These are phyloP conservation scores for Alternaria hordeiaustralica DNA, from an alignment of 2,329 filamentous ascomycete species.

Conservation along the genomic window DNA sequence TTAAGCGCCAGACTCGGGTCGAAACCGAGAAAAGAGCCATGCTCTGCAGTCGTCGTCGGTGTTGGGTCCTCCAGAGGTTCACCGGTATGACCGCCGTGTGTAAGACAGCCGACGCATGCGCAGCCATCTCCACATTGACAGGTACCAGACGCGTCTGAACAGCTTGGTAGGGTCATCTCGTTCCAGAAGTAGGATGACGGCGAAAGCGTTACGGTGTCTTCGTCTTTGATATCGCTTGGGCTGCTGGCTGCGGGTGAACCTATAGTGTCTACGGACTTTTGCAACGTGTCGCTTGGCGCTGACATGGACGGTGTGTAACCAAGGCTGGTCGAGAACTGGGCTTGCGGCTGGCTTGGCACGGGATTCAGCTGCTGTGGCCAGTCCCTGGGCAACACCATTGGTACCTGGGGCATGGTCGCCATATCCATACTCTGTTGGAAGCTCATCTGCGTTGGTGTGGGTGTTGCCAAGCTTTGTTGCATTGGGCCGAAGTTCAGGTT, in stretches of 20 bases:
- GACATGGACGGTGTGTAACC: slow-evolving; percentile 14
- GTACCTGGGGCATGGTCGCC: slow-evolving; percentile 24
- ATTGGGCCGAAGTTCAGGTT: slow-evolving; percentile 21
- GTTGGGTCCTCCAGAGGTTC: slow-evolving; percentile 41
- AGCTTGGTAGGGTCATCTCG: slow-evolving; percentile 48
- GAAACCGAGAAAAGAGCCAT: slow-evolving; percentile 25
- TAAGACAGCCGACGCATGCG: slow-evolving; percentile 60
- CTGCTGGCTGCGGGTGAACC: slow-evolving; percentile 33
- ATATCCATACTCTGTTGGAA: slow-evolving; percentile 30
- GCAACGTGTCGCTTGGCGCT: slow-evolving; percentile 7
- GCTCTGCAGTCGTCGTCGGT: slow-evolving; percentile 13
- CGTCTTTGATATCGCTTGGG: slow-evolving; percentile 39
- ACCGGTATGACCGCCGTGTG: slow-evolving; percentile 59
- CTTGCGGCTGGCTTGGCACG: slow-evolving; percentile 14
- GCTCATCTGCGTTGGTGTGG: slow-evolving; percentile 23
- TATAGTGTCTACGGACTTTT: slow-evolving; percentile 22
- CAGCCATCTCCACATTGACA: slow-evolving; percentile 62
- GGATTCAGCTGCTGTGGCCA: slow-evolving; percentile 34
- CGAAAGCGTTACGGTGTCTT: slow-evolving; percentile 44
- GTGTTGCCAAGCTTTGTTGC: slow-evolving; percentile 24
- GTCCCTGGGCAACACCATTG: slow-evolving; percentile 19
- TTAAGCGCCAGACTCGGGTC: slow-evolving; percentile 8
- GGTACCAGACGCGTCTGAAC: slow-evolving; percentile 57
- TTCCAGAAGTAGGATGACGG: slow-evolving; percentile 49
- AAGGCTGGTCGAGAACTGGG: slow-evolving; percentile 23